Conservation (phyloP, 2,329 filamentous ascomycete genomes). For the Aspergillus transmontanensis region DNA sequence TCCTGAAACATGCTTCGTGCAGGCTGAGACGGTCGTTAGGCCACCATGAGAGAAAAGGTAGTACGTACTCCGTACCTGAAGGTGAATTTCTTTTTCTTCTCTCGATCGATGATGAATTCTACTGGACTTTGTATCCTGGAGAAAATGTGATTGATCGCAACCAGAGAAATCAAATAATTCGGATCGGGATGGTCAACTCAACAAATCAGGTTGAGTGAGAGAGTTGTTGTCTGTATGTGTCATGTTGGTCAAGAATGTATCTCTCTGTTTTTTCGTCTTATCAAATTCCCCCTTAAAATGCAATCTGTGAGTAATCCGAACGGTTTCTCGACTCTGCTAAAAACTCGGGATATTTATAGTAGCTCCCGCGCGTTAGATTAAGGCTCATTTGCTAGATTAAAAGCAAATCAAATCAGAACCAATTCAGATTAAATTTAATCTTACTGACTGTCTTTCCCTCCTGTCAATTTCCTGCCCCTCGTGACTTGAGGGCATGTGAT, state of each 20-base stretch:
- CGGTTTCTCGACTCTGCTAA: background rate
- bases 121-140: too few species aligned
- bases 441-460: background rate
- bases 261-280: background rate
- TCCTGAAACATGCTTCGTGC: constrained; percentile 2
- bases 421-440: background rate
- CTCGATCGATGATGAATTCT: too few species aligned
- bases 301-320: background rate
- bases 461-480: constrained; percentile 1
- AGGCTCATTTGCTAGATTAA: background rate
- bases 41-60: background rate
- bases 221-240: background rate
- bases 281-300: background rate
- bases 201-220: background rate
- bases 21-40: background rate
- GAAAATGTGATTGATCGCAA: background rate
- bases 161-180: background rate
- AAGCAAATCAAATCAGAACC: background rate
- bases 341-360: constrained; percentile 2
- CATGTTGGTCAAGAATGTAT: background rate
- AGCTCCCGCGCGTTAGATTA: background rate
- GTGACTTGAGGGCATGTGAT: constrained; percentile 12
- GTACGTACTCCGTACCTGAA: too few species aligned
- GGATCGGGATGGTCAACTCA: too few species aligned
- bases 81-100: too few species aligned